Conservation (phyloP, 768 basidiomycete genomes). For the Naganishia vishniacii region DNA sequence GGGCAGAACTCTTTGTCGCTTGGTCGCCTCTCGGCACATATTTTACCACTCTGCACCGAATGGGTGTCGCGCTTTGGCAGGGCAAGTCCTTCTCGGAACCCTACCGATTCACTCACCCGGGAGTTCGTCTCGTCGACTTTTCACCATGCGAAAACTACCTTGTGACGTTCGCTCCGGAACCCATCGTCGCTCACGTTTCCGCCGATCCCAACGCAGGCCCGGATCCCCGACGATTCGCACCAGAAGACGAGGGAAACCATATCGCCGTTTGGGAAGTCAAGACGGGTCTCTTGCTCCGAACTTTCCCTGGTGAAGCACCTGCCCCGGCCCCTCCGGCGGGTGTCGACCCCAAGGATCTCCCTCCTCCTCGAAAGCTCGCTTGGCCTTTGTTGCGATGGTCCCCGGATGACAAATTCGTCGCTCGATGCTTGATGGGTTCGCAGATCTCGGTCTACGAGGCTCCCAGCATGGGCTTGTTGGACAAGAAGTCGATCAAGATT, state of each 20-base stretch:
- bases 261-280: slow-evolving; percentile 99
- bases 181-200: slow-evolving; percentile 66
- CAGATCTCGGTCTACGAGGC: slow-evolving; percentile 96
- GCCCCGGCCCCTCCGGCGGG: slow-evolving; percentile 18
- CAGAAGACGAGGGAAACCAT: slow-evolving; percentile 94
- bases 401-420: slow-evolving; percentile 90
- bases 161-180: slow-evolving; percentile 94
- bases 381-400: slow-evolving; percentile 99
- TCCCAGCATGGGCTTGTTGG: slow-evolving; percentile 86
- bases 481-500: slow-evolving; percentile 94
- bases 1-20: slow-evolving; percentile 92
- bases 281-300: slow-evolving; percentile 82
- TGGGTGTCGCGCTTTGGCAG: slow-evolving; percentile 93
- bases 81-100: slow-evolving; percentile 67
- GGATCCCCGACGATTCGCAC: slow-evolving; percentile 35
- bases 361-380: slow-evolving; percentile 50
- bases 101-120: slow-evolving; percentile 81
- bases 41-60: slow-evolving; percentile 85
- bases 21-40: slow-evolving; percentile 98
- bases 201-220: slow-evolving; percentile 30
- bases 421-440: slow-evolving; percentile 76
- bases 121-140: slow-evolving; percentile 93
- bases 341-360: slow-evolving; percentile 52
- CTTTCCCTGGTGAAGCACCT: slow-evolving; percentile 60
- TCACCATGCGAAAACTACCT: slow-evolving; percentile 94